phyloP scores from a whole-genome alignment of 306 rosid genomes.

The Clitoria ternatea region DNA sequence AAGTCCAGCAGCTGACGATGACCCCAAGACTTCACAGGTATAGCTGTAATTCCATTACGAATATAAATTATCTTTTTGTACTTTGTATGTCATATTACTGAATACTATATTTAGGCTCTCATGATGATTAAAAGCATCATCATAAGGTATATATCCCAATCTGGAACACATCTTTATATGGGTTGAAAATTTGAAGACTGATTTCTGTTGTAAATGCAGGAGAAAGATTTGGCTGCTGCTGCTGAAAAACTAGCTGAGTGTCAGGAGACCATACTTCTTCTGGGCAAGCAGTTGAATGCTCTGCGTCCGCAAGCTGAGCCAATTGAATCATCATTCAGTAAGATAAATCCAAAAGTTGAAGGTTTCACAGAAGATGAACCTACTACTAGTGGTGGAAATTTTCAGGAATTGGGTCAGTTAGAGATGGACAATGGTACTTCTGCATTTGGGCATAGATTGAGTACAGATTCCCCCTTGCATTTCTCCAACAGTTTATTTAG shows the following conservation, averaged over 20 bases:
- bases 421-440: slow-evolving; percentile 49
- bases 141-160: background rate
- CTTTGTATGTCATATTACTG: background rate
- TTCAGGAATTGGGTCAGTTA: slow-evolving; percentile 44
- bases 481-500: slow-evolving; percentile 43
- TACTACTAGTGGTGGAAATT: slow-evolving; percentile 41
- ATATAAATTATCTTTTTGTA: background rate
- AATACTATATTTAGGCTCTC: background rate
- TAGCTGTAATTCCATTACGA: slow-evolving; percentile 12
- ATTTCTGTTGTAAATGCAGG: slow-evolving; percentile 47
- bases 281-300: slow-evolving; percentile 83
- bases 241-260: slow-evolving; percentile 97
- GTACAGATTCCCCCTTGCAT: slow-evolving; percentile 61
- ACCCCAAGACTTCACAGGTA: slow-evolving; percentile 64
- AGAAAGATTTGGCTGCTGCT: slow-evolving; percentile 75
- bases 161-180: background rate
- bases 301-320: slow-evolving; percentile 73
- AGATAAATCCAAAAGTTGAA: slow-evolving; percentile 50
- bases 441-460: slow-evolving; percentile 34
- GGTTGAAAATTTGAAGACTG: slow-evolving; percentile 12
- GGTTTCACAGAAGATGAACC: slow-evolving; percentile 47
- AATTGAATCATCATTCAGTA: slow-evolving; percentile 45
- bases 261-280: slow-evolving; percentile 95
- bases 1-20: slow-evolving; percentile 44
- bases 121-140: background rate